phyloP scores from a whole-genome alignment of 1,284 basidiomycete species.

The Ceratobasidium sp. region DNA sequence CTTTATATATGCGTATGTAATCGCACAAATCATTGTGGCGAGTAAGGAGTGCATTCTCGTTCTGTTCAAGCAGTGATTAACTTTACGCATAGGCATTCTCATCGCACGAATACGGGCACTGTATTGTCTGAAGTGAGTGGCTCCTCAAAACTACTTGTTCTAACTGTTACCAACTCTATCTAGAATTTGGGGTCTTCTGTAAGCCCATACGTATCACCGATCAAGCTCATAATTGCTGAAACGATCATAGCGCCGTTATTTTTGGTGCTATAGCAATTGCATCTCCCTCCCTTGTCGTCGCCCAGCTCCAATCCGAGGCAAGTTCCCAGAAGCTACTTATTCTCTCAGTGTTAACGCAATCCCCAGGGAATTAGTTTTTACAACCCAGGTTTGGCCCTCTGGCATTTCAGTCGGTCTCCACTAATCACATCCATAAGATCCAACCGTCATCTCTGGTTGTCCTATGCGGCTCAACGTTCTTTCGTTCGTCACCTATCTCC shows the following conservation, averaged over 20 bases:
- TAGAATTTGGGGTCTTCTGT: conserved; percentile 6
- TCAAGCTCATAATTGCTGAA: not conserved
- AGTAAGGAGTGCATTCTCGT: not conserved
- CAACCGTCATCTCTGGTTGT: conserved; percentile 6
- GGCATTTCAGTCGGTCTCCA: not conserved
- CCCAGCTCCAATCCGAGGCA: conserved; percentile 16
- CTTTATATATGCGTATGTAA: conserved; percentile 15
- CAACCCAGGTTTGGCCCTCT: conserved; percentile 14
- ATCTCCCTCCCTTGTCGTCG: not conserved
- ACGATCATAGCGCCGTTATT: not conserved
- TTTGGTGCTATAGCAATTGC: not conserved
- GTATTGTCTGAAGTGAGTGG: conserved; percentile 12
- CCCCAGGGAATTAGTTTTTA: not conserved
- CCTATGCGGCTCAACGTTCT: conserved; percentile 10
- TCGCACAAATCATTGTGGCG: conserved; percentile 22
- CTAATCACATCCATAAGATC: not conserved
- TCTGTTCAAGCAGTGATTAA: not conserved
- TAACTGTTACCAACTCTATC: not conserved
- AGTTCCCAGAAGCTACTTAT: not conserved
- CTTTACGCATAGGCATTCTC: not conserved
- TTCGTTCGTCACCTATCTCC: conserved; percentile 11
- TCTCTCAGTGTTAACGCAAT: no score
- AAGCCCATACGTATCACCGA: not conserved
- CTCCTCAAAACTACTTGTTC: not conserved
- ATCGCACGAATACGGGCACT: conserved; percentile 29